A percentile compares a stretch with the other conserved stretches of the same genome.
phyloP scores from a whole-genome alignment of 768 basidiomycete genomes.

The Tulasnella sp. region DNA sequence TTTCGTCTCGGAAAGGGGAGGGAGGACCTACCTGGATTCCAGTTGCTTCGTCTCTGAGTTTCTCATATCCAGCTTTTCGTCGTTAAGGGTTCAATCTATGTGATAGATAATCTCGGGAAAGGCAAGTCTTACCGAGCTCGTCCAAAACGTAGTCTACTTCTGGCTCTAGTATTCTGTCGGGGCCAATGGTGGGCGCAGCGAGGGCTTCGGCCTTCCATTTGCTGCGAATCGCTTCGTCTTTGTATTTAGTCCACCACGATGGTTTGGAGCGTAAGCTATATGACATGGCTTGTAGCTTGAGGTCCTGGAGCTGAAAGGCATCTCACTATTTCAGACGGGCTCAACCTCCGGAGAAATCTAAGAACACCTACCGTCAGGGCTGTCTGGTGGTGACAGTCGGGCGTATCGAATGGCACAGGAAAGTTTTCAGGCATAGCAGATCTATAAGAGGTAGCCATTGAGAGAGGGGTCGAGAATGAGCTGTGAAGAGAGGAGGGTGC shows the following conservation, averaged over 20 bases:
- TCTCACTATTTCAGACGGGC: not conserved
- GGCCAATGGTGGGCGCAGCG: not conserved
- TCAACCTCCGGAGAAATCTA: not conserved
- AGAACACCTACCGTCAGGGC: not conserved
- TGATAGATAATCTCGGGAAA: not conserved
- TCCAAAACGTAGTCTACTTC: slow-evolving; percentile 32
- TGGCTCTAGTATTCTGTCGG: not conserved
- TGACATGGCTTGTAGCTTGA: slow-evolving; percentile 22
- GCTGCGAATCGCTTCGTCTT: slow-evolving; percentile 17
- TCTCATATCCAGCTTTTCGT: slow-evolving; percentile 16
- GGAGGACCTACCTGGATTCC: slow-evolving; percentile 19
- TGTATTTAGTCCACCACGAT: slow-evolving; percentile 28
- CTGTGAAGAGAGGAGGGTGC: not conserved
- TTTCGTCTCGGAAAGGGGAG: not conserved
- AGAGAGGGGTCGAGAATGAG: not conserved
- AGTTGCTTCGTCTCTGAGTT: slow-evolving; percentile 23
- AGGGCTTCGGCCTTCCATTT: slow-evolving; percentile 32
- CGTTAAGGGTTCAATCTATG: not conserved
- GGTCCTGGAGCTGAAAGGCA: not conserved
- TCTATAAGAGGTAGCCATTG: not conserved
- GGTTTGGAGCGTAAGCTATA: slow-evolving; percentile 28
- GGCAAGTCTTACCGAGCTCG: not conserved
- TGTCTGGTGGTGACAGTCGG: not conserved
- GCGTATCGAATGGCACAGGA: not conserved
- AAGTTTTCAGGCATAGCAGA: not conserved